A percentile compares a stretch with the other conserved stretches of the same genome.
These are phyloP conservation scores for Mycena epipterygia DNA, from an alignment of 768 basidiomycete species.

Conservation along the genomic window DNA sequence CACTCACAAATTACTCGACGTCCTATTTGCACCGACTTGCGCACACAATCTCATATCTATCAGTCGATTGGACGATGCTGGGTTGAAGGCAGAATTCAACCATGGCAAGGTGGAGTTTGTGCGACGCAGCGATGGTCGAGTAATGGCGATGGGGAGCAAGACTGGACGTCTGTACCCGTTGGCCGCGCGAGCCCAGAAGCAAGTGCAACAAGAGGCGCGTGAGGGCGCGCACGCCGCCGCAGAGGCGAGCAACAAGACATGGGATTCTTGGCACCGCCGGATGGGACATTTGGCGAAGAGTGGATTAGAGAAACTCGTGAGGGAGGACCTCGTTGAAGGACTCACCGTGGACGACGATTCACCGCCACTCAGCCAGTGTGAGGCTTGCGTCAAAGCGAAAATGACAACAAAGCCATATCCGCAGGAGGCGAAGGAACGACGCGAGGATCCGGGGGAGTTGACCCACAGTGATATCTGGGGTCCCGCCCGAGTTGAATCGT, in stretches of 20 bases:
- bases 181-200: slow-evolving; percentile 13
- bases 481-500: slow-evolving; percentile 19
- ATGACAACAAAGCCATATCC: slow-evolving; percentile 27
- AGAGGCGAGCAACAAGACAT: slow-evolving; percentile 24
- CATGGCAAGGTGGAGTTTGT: slow-evolving; percentile 13
- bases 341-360: background rate
- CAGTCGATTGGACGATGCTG: slow-evolving; percentile 28
- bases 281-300: slow-evolving; percentile 22
- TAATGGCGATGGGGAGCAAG: slow-evolving; percentile 14
- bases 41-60: slow-evolving; percentile 18
- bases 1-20: slow-evolving; percentile 19
- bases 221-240: slow-evolving; percentile 14
- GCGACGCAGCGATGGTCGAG: background rate
- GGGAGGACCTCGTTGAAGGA: background rate
- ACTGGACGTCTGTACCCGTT: slow-evolving; percentile 22
- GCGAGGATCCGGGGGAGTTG: slow-evolving; percentile 25
- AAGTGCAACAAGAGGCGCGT: slow-evolving; percentile 1
- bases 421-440: slow-evolving; percentile 21
- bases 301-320: background rate
- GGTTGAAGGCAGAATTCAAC: slow-evolving; percentile 15
- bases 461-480: slow-evolving; percentile 27
- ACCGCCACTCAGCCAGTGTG: slow-evolving; percentile 22
- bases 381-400: slow-evolving; percentile 29
- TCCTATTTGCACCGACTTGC: slow-evolving; percentile 11
- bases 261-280: slow-evolving; percentile 28